These are phyloP conservation scores for Phyllosticta citriasiana DNA, from an alignment of 2,329 filamentous ascomycete species.

Conservation along the genomic window DNA sequence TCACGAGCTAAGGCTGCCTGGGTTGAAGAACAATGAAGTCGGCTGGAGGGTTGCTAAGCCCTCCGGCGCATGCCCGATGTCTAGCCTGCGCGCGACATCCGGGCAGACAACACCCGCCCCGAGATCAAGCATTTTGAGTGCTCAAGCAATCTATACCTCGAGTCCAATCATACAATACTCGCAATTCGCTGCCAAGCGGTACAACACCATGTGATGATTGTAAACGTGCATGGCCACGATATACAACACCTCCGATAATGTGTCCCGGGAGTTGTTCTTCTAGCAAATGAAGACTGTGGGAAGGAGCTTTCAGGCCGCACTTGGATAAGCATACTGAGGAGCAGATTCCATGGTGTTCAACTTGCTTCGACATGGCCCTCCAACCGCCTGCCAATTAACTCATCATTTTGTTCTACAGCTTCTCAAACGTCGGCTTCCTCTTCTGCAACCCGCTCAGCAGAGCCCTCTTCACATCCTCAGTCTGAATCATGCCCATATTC, in stretches of 20 bases:
- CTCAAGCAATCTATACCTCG: neutral
- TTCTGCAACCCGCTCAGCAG: slow-evolving; percentile 69
- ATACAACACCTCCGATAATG: too few relatives aligned
- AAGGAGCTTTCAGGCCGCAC: too few relatives aligned
- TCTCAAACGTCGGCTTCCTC: slow-evolving; percentile 72
- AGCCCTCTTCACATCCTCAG: slow-evolving; percentile 63
- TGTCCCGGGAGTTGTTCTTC: too few relatives aligned
- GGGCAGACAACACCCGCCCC: neutral
- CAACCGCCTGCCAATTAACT: neutral
- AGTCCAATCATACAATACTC: neutral
- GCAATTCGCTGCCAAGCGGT: neutral
- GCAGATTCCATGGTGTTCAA: neutral
- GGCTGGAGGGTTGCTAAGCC: neutral
- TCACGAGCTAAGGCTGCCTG: neutral
- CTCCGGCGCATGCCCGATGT: neutral
- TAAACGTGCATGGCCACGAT: too few relatives aligned
- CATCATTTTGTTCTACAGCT: slow-evolving; percentile 45
- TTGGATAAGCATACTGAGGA: neutral
- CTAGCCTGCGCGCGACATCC: neutral
- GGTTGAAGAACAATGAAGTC: neutral
- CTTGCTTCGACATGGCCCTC: neutral
- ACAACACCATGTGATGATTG: neutral
- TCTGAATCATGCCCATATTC: slow-evolving; percentile 79
- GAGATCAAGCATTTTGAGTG: neutral
- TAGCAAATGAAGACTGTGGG: too few relatives aligned